Evolutionary conservation across 306 rosid species (phyloP).

Genomic region (Comarum palustre): DNA sequence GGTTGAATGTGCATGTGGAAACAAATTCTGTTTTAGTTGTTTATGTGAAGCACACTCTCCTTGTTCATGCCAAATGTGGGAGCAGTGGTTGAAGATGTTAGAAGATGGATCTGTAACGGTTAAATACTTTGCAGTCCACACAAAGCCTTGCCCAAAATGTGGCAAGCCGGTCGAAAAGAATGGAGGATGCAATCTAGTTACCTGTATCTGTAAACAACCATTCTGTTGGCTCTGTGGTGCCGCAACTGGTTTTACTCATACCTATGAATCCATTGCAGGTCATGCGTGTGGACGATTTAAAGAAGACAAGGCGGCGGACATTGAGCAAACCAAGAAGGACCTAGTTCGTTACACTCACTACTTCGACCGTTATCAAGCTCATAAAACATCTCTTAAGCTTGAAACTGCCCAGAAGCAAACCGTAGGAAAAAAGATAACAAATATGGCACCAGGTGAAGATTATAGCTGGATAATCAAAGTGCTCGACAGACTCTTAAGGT

Average conservation of each 20-base stretch:
- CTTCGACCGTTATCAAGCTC: slow-evolving; percentile 37
- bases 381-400: slow-evolving; percentile 29
- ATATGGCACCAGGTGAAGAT: slow-evolving; percentile 14
- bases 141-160: slow-evolving; percentile 42
- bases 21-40: slow-evolving; percentile 39
- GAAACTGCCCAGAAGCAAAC: slow-evolving; percentile 27
- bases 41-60: slow-evolving; percentile 39
- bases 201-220: slow-evolving; percentile 38
- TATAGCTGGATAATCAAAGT: slow-evolving; percentile 29
- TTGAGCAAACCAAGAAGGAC: slow-evolving; percentile 31
- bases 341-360: slow-evolving; percentile 34
- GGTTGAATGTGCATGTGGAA: slow-evolving; percentile 42
- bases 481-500: slow-evolving; percentile 29
- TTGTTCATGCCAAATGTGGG: slow-evolving; percentile 41
- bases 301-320: slow-evolving; percentile 20
- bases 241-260: slow-evolving; percentile 28
- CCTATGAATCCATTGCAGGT: slow-evolving; percentile 15
- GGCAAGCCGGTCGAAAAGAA: slow-evolving; percentile 36
- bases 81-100: slow-evolving; percentile 33
- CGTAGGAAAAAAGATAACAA: slow-evolving; percentile 12
- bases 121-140: slow-evolving; percentile 34
- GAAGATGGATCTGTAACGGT: slow-evolving; percentile 37
- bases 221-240: slow-evolving; percentile 49
- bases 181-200: slow-evolving; percentile 41
- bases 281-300: slow-evolving; percentile 40